These are phyloP conservation scores for Chamaecrista fasciculata DNA, from an alignment of 306 rosid species.

Conservation along the genomic window DNA sequence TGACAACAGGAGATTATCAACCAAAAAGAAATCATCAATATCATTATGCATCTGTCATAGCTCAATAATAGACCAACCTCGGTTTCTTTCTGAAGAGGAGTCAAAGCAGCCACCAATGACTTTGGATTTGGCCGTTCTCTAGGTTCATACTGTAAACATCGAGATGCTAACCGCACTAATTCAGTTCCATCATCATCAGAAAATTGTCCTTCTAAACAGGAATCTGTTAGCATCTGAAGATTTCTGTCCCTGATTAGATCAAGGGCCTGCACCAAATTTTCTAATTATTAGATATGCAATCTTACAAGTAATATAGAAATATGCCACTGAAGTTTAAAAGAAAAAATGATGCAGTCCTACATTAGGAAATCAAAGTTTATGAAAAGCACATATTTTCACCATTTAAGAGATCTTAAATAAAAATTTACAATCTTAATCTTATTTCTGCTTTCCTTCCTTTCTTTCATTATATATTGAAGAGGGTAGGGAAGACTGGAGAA, in stretches of 20 bases:
- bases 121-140: constrained; percentile 53
- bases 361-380: neutral
- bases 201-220: constrained; percentile 57
- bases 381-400: neutral
- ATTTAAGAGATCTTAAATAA: neutral
- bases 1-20: neutral
- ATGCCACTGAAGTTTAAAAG: constrained; percentile 6
- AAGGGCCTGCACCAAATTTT: constrained; percentile 43
- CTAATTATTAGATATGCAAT: constrained; percentile 12
- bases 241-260: constrained; percentile 54
- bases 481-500: neutral
- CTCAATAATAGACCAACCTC: constrained; percentile 37
- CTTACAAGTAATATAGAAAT: neutral
- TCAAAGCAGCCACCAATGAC: constrained; percentile 53
- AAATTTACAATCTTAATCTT: neutral
- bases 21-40: neutral
- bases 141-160: constrained; percentile 56
- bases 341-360: neutral
- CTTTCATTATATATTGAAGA: neutral
- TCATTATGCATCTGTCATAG: neutral
- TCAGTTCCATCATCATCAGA: constrained; percentile 54
- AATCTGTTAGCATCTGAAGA: constrained; percentile 57
- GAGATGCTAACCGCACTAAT: constrained; percentile 47
- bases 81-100: constrained; percentile 55
- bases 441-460: neutral